Base-by-base conservation (phyloP, 352 stramenopile species). In the Blastocystis sp. region DNA sequence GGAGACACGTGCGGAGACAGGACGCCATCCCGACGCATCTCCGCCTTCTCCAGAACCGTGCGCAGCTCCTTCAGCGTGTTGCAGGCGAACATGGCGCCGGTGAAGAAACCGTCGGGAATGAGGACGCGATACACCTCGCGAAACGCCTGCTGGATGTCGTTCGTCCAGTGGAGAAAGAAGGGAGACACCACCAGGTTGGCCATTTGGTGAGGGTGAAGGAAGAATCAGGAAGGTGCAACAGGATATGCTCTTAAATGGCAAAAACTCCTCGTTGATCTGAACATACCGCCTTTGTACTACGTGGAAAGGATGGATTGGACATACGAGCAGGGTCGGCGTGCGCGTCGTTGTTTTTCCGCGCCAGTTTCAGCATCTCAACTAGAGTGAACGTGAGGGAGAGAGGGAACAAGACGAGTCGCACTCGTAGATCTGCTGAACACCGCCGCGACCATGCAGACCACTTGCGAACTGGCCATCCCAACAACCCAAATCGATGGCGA, bases 221-320 rank as follows among this genome's bases (percentile, higher is more conserved):
- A 59, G 11, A 6, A 3, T 18, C 7, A 32, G 51, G 32, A 14
- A 59, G 2, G 32, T 6, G 11, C n/a, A 16, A 27, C 3, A 71
- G 32, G 27, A 85, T 44, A 72, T 56, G 49, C 75, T 85, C 24
- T 67, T 75, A 61, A 85, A 85, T 4, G 75, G 75, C 14, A 85
- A 34, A 48, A 85, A 85, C 29, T 85, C 75, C 48, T 85, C 75
- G 51, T 85, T 76, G 1, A 85, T 42, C 75, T 85, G 75, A n/a
- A 85, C 42, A 32, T 85, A 85, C 4, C 29, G 34, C 14, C 16
- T 85, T 38, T 72, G 21, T 18, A 85, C 51, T 67, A 42, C 1
- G 14, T 67, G 18, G 38, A 24, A 69, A 69, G 2, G 11, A 34
- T n/a, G 24, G 32, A 44, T 24, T 11, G 32, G 14, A 11, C 1